Percentiles rank a stretch among this genome's conserved stretches.
These are phyloP conservation scores for Raphanus raphanistrum DNA, from an alignment of 345 rosid genomes.

Conservation along the genomic window DNA sequence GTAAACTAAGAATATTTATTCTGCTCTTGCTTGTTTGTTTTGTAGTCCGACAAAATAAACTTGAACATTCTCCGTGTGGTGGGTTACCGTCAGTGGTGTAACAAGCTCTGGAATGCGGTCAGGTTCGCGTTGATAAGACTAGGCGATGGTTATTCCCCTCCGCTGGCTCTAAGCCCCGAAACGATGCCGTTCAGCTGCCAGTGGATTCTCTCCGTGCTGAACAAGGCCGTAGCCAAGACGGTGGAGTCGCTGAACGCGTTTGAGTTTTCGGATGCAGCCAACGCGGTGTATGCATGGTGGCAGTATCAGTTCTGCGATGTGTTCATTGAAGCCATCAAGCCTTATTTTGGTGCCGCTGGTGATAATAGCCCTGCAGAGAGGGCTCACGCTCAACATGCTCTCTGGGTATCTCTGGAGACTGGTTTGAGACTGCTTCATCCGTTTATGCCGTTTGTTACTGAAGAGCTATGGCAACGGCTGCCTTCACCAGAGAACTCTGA, in stretches of 20 bases:
- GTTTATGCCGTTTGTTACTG: constrained; percentile 91
- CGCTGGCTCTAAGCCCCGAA: constrained; percentile 41
- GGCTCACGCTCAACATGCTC: constrained; percentile 60
- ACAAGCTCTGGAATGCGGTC: constrained; percentile 96
- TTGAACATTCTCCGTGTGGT: constrained; percentile 93
- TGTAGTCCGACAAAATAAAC: constrained; percentile 92
- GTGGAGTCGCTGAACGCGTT: constrained; percentile 57
- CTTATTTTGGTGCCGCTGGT: constrained; percentile 68
- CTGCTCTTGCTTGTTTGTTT: constrained; percentile 10
- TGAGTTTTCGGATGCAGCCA: constrained; percentile 82
- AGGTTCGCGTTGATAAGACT: constrained; percentile 94
- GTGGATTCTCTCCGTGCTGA: constrained; percentile 86
- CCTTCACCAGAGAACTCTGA: constrained; percentile 48
- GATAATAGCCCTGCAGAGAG: constrained; percentile 65
- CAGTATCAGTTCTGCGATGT: constrained; percentile 94
- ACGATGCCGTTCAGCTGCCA: constrained; percentile 78
- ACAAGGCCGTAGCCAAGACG: constrained; percentile 67
- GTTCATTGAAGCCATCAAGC: constrained; percentile 88
- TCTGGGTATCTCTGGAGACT: constrained; percentile 82
- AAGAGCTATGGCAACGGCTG: constrained; percentile 95
- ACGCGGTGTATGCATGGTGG: constrained; percentile 89
- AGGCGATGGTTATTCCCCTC: constrained; percentile 65
- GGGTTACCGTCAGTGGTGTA: constrained; percentile 99
- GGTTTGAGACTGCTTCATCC: constrained; percentile 95
- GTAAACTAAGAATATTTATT: constrained; percentile 21